A percentile compares a stretch with the other conserved stretches of the same genome.
These are phyloP conservation scores for Penicillium verrucosum DNA, from an alignment of 2,329 filamentous ascomycete genomes.

Conservation along the genomic window DNA sequence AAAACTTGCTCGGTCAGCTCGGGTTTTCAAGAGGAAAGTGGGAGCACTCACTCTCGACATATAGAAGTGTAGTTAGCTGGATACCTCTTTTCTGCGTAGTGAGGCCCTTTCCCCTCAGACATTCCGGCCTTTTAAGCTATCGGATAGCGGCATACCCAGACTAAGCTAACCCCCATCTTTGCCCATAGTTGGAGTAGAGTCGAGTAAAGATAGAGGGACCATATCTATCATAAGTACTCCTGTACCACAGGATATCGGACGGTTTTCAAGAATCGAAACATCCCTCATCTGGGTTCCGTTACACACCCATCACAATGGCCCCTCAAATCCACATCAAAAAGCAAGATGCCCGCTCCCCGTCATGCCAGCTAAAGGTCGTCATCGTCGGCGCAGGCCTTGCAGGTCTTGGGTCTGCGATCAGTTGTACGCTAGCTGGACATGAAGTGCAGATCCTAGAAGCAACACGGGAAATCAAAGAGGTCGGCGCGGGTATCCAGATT, in stretches of 20 bases:
- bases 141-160: not conserved
- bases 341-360: slow-evolving; percentile 41
- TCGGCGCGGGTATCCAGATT: slow-evolving; percentile 31
- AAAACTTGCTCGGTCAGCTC: slow-evolving; percentile 41
- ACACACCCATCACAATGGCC: slow-evolving; percentile 15
- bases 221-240: slow-evolving; percentile 13
- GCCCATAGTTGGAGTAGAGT: not conserved
- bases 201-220: not conserved
- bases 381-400: slow-evolving; percentile 28
- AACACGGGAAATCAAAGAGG: slow-evolving; percentile 25
- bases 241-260: not conserved
- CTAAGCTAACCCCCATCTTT: slow-evolving; percentile 21
- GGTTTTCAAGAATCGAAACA: not conserved
- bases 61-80: not conserved
- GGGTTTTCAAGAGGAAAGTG: not conserved
- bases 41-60: slow-evolving; percentile 25
- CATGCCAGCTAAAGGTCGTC: slow-evolving; percentile 45
- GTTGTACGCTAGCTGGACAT: slow-evolving; percentile 26
- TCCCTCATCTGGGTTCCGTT: not conserved
- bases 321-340: slow-evolving; percentile 51
- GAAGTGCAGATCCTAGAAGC: slow-evolving; percentile 26
- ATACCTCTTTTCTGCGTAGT: not conserved
- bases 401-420: slow-evolving; percentile 27
- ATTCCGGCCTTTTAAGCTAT: slow-evolving; percentile 4
- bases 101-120: not conserved